These are phyloP conservation scores for Aureococcus anophagefferens DNA, from an alignment of 108 stramenopile species.

Conservation along the genomic window DNA sequence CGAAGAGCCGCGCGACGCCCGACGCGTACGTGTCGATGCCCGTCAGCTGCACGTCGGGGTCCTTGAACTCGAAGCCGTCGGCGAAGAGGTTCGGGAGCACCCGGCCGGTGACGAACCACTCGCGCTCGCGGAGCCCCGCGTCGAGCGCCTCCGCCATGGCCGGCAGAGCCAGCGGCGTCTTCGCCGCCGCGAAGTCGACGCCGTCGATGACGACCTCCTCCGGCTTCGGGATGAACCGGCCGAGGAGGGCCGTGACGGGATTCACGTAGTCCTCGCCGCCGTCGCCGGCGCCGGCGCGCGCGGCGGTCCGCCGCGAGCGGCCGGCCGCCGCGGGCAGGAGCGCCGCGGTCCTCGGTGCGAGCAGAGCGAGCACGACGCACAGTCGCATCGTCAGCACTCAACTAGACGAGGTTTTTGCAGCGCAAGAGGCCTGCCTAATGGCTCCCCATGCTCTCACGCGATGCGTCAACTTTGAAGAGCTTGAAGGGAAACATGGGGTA, in stretches of 20 bases:
- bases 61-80: constrained; percentile 64
- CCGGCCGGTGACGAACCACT: constrained; percentile 77
- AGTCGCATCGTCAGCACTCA: too few species aligned
- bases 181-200: constrained; percentile 30
- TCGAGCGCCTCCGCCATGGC: constrained; percentile 47
- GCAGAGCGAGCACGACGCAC: too few species aligned
- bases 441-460: too few species aligned
- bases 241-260: constrained; percentile 42
- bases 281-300: background rate
- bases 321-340: too few species aligned
- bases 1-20: constrained; percentile 60
- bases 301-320: background rate
- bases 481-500: too few species aligned
- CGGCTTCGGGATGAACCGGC: constrained; percentile 54
- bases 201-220: constrained; percentile 4
- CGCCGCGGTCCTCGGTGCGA: too few species aligned
- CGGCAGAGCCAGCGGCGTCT: constrained; percentile 31
- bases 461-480: too few species aligned
- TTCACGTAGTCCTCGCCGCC: constrained; percentile 52
- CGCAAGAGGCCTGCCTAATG: too few species aligned
- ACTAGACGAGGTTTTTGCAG: too few species aligned
- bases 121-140: constrained; percentile 50
- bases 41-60: constrained; percentile 65
- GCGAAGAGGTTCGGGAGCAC: constrained; percentile 63
- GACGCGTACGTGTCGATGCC: constrained; percentile 64